Conservation (phyloP, 257 asterid genomes). For the Gardenia jasminoides region DNA sequence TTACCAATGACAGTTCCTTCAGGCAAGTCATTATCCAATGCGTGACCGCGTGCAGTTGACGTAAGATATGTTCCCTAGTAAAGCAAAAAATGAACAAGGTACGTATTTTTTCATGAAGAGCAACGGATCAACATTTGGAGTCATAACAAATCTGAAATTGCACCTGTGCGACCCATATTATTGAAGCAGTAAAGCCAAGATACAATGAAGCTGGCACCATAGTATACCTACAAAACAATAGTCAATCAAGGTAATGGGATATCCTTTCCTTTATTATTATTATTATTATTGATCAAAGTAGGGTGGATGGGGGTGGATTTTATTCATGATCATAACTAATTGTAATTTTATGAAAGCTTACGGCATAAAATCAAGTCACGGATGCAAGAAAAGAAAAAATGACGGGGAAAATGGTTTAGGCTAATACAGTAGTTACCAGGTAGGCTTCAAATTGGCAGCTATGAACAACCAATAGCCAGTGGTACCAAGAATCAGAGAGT, state of each 20-base stretch:
- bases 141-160: constrained; percentile 2
- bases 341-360: not conserved
- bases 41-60: constrained; percentile 71
- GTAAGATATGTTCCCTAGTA: constrained; percentile 41
- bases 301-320: not conserved
- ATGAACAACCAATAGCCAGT: constrained; percentile 91
- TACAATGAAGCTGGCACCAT: constrained; percentile 92
- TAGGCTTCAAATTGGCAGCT: constrained; percentile 93
- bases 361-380: not conserved
- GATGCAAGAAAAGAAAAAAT: not conserved
- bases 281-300: no score
- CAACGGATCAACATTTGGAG: constrained; percentile 34
- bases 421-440: constrained; percentile 48
- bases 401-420: not conserved
- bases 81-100: not conserved
- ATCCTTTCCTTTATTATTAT: no score
- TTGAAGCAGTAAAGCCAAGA: constrained; percentile 89
- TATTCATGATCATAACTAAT: not conserved
- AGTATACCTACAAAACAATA: constrained; percentile 65
- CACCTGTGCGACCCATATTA: constrained; percentile 98
- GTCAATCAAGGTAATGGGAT: not conserved
- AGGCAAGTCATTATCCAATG: constrained; percentile 51
- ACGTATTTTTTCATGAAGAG: not conserved
- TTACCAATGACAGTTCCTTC: constrained; percentile 78
- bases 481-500: constrained; percentile 58